Conservation (phyloP, 2,329 filamentous ascomycete species). For the Monosporascus sp. region DNA sequence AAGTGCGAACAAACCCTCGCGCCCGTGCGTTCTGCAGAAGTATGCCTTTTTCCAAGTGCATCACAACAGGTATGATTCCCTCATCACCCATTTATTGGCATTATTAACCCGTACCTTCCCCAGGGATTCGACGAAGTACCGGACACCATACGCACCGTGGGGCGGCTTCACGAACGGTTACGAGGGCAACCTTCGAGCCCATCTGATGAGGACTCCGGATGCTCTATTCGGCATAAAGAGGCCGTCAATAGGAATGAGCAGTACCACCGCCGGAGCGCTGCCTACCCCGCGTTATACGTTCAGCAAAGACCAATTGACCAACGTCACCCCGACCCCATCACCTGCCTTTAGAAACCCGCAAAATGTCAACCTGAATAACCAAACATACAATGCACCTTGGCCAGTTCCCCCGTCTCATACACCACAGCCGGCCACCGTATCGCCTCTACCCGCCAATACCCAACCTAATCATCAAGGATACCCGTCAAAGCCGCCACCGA, state of each 20-base stretch:
- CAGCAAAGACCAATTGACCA: constrained; percentile 3
- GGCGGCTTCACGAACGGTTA: constrained; percentile 59
- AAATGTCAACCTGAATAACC: not conserved
- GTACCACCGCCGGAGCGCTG: constrained; percentile 4
- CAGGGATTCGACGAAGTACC: constrained; percentile 51
- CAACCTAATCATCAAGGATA: not conserved
- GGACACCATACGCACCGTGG: constrained; percentile 52
- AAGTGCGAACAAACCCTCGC: constrained; percentile 15
- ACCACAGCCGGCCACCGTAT: not conserved
- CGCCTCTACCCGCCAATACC: not conserved
- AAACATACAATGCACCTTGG: constrained; percentile 1
- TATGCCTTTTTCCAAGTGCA: constrained; percentile 56
- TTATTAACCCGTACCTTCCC: not conserved
- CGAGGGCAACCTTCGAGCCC: constrained; percentile 45
- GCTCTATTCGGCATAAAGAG: constrained; percentile 27
- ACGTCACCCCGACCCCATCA: not conserved
- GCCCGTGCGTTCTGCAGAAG: constrained; percentile 41
- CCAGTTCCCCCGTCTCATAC: not conserved
- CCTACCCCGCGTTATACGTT: constrained; percentile 11
- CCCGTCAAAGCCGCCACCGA: constrained; percentile 2
- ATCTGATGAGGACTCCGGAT: constrained; percentile 38
- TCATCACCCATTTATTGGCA: constrained; percentile 10
- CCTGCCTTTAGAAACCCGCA: not conserved
- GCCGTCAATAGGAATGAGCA: constrained; percentile 15
- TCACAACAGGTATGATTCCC: constrained; percentile 46